Conservation (phyloP, 768 basidiomycete species). For the Xanthoconium purpureum region DNA sequence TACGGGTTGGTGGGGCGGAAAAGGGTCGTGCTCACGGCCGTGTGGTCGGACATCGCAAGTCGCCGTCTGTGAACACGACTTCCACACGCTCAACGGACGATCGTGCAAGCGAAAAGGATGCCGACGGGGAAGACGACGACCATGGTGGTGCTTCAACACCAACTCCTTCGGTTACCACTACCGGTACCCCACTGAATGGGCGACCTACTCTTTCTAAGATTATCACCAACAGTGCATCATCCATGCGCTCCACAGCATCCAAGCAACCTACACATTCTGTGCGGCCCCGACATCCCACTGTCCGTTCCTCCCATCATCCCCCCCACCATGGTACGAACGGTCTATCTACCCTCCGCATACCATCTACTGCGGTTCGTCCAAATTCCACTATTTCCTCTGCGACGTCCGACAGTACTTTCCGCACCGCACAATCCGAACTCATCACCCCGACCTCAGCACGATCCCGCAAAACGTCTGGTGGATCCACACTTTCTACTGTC, state of each 20-base stretch:
- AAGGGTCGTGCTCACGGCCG: conserved; percentile 21
- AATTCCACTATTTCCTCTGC: conserved; percentile 30
- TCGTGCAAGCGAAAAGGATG: conserved; percentile 1
- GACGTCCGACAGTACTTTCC: conserved; percentile 31
- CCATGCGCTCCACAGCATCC: conserved; percentile 21
- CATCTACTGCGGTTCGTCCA: conserved; percentile 26
- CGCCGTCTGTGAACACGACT: conserved; percentile 17
- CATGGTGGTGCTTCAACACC: conserved; percentile 17
- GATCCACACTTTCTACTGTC: conserved; percentile 29
- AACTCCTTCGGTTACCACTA: conserved; percentile 4
- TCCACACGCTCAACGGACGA: conserved; percentile 6
- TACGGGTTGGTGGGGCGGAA: conserved; percentile 24
- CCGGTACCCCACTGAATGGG: conserved; percentile 21
- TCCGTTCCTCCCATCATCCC: conserved; percentile 26
- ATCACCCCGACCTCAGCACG: conserved; percentile 30
- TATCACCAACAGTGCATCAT: conserved; percentile 25
- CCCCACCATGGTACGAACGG: conserved; percentile 20
- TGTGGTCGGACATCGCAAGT: conserved; percentile 19
- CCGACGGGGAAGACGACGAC: conserved; percentile 9
- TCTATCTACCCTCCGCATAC: conserved; percentile 30
- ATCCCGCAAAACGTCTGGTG: conserved; percentile 29
- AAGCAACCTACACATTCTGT: conserved; percentile 17
- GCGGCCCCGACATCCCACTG: conserved; percentile 18
- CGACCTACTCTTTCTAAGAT: conserved; percentile 28
- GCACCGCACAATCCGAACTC: conserved; percentile 30